A percentile compares a stretch with the other conserved stretches of the same genome.
Evolutionary conservation across 306 rosid species (phyloP).

Genomic region (Pachyrhizus erosus): DNA sequence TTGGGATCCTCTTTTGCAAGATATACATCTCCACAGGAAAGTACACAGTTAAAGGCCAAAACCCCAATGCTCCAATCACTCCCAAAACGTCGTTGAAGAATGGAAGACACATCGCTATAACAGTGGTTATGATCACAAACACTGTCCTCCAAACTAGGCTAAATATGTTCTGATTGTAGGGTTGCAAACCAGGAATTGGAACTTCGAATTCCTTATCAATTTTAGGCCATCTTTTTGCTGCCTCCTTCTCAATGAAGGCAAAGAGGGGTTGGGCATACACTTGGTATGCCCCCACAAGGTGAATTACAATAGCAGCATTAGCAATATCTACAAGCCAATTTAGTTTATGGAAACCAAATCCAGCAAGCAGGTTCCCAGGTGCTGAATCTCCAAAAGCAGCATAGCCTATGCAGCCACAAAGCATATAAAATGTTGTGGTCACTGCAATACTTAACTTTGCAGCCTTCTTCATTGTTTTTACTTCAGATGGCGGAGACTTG

Average conservation of each 20-base stretch:
- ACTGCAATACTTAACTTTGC: conserved; percentile 56
- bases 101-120: conserved; percentile 76
- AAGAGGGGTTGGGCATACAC: conserved; percentile 79
- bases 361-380: conserved; percentile 84
- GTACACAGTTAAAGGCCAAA: conserved; percentile 85
- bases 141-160: conserved; percentile 63
- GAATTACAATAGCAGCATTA: conserved; percentile 81
- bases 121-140: conserved; percentile 66
- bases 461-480: conserved; percentile 76
- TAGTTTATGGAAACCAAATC: conserved; percentile 69
- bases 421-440: conserved; percentile 72
- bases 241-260: conserved; percentile 66
- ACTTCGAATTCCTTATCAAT: conserved; percentile 48
- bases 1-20: conserved; percentile 68
- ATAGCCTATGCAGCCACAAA: conserved; percentile 84
- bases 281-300: conserved; percentile 88
- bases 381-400: conserved; percentile 78
- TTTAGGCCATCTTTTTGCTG: conserved; percentile 54
- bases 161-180: conserved; percentile 58
- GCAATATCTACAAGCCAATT: conserved; percentile 75
- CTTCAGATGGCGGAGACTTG: conserved; percentile 80
- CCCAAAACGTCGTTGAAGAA: conserved; percentile 82
- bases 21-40: conserved; percentile 86
- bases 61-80: conserved; percentile 80
- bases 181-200: conserved; percentile 50